Base-by-base conservation (phyloP, 1,139 yeast species). In the Scheffersomyces stambukii region DNA sequence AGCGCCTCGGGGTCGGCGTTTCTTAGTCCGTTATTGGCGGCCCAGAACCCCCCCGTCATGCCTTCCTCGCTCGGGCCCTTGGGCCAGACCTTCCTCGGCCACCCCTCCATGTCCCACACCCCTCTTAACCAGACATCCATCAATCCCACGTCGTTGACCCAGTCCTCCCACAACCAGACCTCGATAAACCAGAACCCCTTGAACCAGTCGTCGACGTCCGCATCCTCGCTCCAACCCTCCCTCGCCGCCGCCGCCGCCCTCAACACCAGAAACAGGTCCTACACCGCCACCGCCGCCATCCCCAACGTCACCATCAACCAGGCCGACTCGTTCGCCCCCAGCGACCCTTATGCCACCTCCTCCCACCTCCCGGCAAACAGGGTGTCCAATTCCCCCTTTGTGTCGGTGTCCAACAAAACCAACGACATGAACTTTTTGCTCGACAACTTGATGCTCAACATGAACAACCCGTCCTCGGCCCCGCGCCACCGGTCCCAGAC, bases 281-380 rank as follows among this genome's bases (percentile, higher is more conserved):
- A 71, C 43, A 66, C 77, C 3, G 67, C 77, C 9, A 58, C 64
- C n/a, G 68, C 60, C 2, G 58, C 65, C 6, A 42, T 52, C 19
- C 52, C 61, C 6, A 44, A 41, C 30, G 28, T 33, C 19, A 21
- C 38, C 18, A 21, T 27, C 13, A 28, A 28, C 25, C 30, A 29
- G 9, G 23, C 18, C 6, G 33, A 38, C 15, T 14, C 33, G 9
- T 22, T 30, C n/a, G n/a, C n/a, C n/a, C n/a, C n/a, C n/a, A n/a
- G n/a, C n/a, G n/a, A n/a, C n/a, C n/a, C n/a, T n/a, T n/a, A n/a
- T 16, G 16, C n/a, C 30, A 38, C 18, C 16, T 30, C 3, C 10
- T 27, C 8, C 31, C 25, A 17, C 16, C 25, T 11, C 26, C 24
- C 21, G 13, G 20, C 23, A 4, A 29, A 19, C n/a, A 26, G 32